Conservation (phyloP, 1,139 yeast species). For the Suzukiozyma palmioleophila region DNA sequence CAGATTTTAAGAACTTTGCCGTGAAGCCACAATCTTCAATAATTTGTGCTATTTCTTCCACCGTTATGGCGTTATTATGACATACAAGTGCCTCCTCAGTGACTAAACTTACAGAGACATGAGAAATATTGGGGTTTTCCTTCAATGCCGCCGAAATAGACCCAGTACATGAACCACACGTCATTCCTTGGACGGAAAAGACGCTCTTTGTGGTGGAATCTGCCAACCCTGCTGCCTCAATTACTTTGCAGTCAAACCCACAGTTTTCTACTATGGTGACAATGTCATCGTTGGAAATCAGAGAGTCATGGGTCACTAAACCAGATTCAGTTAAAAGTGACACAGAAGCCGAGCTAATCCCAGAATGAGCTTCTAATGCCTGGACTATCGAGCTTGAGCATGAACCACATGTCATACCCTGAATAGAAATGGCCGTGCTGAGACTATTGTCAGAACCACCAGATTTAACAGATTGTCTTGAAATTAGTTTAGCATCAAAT, state of each 20-base stretch:
- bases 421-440: constrained; percentile 10
- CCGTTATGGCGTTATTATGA: constrained; percentile 11
- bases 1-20: constrained; percentile 15
- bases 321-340: constrained; percentile 36
- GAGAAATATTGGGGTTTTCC: constrained; percentile 15
- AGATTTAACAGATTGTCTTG: background rate
- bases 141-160: constrained; percentile 24
- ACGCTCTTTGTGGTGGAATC: background rate
- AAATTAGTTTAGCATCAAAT: constrained; percentile 26
- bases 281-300: constrained; percentile 25
- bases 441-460: background rate
- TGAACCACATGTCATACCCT: constrained; percentile 41
- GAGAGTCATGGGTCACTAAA: constrained; percentile 17
- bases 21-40: constrained; percentile 42
- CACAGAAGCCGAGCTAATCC: constrained; percentile 25
- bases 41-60: constrained; percentile 14
- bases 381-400: constrained; percentile 37
- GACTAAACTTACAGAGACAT: constrained; percentile 25
- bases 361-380: constrained; percentile 20
- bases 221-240: background rate
- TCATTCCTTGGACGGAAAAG: constrained; percentile 20
- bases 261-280: constrained; percentile 60
- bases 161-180: constrained; percentile 36
- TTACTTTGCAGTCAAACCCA: constrained; percentile 60
- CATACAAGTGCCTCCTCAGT: constrained; percentile 27